phyloP scores from a whole-genome alignment of 2,329 filamentous ascomycete species.

The Ascosphaera apis region DNA sequence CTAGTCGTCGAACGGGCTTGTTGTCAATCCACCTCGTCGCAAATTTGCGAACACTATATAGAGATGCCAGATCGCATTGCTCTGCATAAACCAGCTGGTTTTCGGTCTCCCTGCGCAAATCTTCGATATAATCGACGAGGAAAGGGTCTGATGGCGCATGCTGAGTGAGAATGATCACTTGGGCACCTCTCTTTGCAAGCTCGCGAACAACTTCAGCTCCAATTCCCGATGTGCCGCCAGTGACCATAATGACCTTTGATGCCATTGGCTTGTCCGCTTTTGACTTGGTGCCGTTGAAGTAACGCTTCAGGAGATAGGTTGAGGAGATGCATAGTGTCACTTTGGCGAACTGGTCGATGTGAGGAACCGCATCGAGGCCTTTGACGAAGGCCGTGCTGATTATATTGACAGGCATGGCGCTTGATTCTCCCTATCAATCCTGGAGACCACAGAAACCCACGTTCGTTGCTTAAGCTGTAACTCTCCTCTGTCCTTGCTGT shows the following conservation, averaged over 20 bases:
- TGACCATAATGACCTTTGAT: constrained; percentile 81
- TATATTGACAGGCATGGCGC: constrained; percentile 38
- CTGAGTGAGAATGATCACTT: constrained; percentile 73
- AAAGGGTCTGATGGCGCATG: constrained; percentile 65
- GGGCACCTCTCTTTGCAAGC: constrained; percentile 62
- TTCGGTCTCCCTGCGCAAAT: constrained; percentile 49
- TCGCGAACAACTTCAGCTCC: constrained; percentile 53
- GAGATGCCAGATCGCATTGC: constrained; percentile 66
- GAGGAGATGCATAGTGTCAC: constrained; percentile 27
- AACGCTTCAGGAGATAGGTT: constrained; percentile 43
- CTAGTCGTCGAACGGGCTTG: constrained; percentile 62
- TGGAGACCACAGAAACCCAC: too few relatives aligned
- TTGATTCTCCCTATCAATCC: too few relatives aligned
- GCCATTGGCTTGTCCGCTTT: constrained; percentile 64
- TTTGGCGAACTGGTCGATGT: constrained; percentile 29
- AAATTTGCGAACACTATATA: constrained; percentile 81
- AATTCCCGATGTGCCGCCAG: constrained; percentile 80
- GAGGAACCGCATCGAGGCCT: constrained; percentile 31
- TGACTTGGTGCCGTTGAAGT: constrained; percentile 54
- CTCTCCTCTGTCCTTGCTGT: too few relatives aligned
- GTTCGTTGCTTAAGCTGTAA: too few relatives aligned
- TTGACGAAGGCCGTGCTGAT: constrained; percentile 29
- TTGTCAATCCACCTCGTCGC: constrained; percentile 98
- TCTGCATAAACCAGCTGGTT: constrained; percentile 90
- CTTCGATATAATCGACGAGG: constrained; percentile 77